Conservation (phyloP, 306 rosid species). For the Cucumis cinereus region DNA sequence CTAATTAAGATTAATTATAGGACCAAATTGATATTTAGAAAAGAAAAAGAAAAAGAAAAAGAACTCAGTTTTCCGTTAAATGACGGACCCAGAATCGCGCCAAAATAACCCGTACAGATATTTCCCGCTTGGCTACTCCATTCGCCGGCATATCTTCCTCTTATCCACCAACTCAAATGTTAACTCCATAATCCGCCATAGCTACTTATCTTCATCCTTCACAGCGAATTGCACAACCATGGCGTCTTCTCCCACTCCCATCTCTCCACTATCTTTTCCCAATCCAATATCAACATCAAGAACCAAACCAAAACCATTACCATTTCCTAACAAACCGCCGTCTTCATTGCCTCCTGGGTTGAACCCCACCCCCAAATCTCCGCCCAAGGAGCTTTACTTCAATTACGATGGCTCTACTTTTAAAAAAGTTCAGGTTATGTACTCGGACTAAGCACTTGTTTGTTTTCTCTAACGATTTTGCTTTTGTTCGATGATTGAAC, state of each 20-base stretch:
- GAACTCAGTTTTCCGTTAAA: not conserved
- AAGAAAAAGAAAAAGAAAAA: no score
- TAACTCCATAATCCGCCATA: no score
- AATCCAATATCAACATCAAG: slow-evolving; percentile 10
- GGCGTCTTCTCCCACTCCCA: slow-evolving; percentile 49
- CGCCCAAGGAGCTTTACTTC: slow-evolving; percentile 61
- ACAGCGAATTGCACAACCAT: slow-evolving; percentile 14
- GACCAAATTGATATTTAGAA: no score
- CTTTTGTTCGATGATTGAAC: not conserved
- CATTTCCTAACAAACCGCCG: slow-evolving; percentile 16
- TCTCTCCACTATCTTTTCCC: slow-evolving; percentile 43
- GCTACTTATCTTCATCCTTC: not conserved
- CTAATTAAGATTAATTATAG: no score
- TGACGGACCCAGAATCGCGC: not conserved
- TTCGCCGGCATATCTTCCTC: not conserved
- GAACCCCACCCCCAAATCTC: slow-evolving; percentile 40
- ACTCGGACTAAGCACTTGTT: not conserved
- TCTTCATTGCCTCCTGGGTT: slow-evolving; percentile 19
- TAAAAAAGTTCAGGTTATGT: slow-evolving; percentile 56
- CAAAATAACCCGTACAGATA: not conserved
- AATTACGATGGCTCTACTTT: slow-evolving; percentile 62
- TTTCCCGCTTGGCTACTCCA: not conserved
- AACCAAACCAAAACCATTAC: not conserved
- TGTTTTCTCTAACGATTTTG: not conserved
- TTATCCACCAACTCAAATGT: not conserved